Evolutionary conservation across 805 yeast species (phyloP).

Genomic region (Wickerhamomyces canadensis): DNA sequence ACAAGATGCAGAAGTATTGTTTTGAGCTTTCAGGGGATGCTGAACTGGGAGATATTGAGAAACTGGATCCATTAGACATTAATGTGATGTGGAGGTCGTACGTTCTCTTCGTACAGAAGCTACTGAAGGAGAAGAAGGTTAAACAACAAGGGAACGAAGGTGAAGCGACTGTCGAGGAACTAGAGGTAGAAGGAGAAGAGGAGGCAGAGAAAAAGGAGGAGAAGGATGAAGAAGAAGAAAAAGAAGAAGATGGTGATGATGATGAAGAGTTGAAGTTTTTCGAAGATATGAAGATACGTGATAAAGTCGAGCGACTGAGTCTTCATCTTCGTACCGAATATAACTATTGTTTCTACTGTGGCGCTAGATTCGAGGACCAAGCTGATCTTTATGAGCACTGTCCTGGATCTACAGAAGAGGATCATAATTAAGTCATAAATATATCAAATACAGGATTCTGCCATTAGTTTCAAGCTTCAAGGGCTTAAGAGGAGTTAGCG

Average conservation of each 20-base stretch:
- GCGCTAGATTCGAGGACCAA: constrained; percentile 30
- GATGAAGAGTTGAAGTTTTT: constrained; percentile 30
- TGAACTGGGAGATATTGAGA: constrained; percentile 18
- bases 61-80: constrained; percentile 25
- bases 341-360: constrained; percentile 48
- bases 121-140: constrained; percentile 7
- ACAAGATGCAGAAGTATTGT: constrained; percentile 35
- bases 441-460: too few relatives aligned
- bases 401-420: constrained; percentile 43
- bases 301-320: constrained; percentile 29
- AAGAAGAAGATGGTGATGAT: constrained; percentile 16
- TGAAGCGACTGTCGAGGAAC: constrained; percentile 1
- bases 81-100: constrained; percentile 40
- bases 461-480: too few relatives aligned
- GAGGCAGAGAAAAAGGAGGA: constrained; percentile 8
- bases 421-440: constrained; percentile 33
- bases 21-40: constrained; percentile 36
- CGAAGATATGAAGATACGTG: constrained; percentile 21
- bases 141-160: constrained; percentile 5
- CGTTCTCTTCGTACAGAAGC: constrained; percentile 15
- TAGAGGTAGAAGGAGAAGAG: constrained; percentile 3
- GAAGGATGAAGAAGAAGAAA: constrained; percentile 4
- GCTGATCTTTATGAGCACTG: constrained; percentile 37
- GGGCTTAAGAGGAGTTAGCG: not conserved
- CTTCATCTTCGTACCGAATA: constrained; percentile 34